Percentiles rank a stretch among this genome's conserved stretches.
phyloP scores from a whole-genome alignment of 2,329 filamentous ascomycete genomes.

The Thelonectria rubi region DNA sequence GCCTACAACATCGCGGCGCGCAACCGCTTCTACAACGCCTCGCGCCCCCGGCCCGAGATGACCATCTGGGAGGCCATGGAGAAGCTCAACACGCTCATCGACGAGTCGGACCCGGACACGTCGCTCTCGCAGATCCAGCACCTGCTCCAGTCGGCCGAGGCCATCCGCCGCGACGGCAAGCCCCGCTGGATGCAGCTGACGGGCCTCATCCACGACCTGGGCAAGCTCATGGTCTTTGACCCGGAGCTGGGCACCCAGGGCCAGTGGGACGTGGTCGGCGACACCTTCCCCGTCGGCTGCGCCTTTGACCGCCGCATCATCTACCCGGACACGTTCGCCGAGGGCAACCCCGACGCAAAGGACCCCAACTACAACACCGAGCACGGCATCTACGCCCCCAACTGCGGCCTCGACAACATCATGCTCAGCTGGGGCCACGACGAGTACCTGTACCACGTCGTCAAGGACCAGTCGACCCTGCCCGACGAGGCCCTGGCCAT shows the following conservation, averaged over 20 bases:
- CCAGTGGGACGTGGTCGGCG: conserved; percentile 93
- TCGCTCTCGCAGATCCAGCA: conserved; percentile 89
- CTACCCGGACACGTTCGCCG: conserved; percentile 77
- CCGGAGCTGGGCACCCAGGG: conserved; percentile 71
- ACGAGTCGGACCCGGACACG: conserved; percentile 92
- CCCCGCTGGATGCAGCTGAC: conserved; percentile 84
- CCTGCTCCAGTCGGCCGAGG: conserved; percentile 87
- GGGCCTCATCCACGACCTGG: conserved; percentile 80
- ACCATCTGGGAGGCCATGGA: conserved; percentile 92
- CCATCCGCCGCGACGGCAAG: conserved; percentile 85
- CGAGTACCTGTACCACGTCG: conserved; percentile 87
- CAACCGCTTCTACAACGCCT: conserved; percentile 63
- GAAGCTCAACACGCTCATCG: conserved; percentile 89
- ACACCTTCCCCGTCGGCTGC: conserved; percentile 83
- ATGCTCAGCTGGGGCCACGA: conserved; percentile 94
- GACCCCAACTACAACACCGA: conserved; percentile 79
- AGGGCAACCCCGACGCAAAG: conserved; percentile 75
- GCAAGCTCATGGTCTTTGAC: conserved; percentile 83
- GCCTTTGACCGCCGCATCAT: conserved; percentile 80
- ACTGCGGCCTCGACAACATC: conserved; percentile 85
- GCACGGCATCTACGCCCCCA: conserved; percentile 80
- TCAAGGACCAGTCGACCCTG: conserved; percentile 82
- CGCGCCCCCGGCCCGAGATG: conserved; percentile 73
- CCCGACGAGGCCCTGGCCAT: conserved; percentile 87
- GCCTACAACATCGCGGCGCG: conserved; percentile 87